Conservation (phyloP, 139 green algal species). For the Haematococcus lacustris region DNA sequence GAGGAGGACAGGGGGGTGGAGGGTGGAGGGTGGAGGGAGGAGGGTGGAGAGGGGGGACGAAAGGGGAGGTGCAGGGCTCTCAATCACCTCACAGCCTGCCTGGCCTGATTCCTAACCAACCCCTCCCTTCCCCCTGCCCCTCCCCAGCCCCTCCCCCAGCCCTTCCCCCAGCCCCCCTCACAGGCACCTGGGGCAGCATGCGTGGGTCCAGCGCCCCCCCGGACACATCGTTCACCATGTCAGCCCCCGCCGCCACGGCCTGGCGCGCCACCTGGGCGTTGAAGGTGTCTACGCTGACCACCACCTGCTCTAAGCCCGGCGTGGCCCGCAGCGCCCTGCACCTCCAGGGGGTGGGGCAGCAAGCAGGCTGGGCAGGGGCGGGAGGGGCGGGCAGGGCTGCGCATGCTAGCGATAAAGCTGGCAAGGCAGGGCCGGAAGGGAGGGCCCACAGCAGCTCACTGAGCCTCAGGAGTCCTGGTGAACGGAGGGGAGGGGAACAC, state of each 20-base stretch:
- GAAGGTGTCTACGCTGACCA: conserved; percentile 92
- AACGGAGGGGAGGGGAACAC: background rate
- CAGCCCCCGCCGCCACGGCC: conserved; percentile 69
- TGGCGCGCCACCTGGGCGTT: conserved; percentile 63
- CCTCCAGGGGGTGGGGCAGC: background rate
- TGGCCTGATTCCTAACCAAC: too few relatives aligned
- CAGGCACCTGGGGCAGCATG: conserved; percentile 6
- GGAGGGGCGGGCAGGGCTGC: background rate
- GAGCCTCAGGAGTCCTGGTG: background rate
- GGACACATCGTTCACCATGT: conserved; percentile 96
- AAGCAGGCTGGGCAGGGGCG: background rate
- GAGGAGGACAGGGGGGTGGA: too few relatives aligned
- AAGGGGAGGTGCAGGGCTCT: too few relatives aligned
- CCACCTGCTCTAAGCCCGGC: conserved; percentile 26
- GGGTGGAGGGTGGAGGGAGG: too few relatives aligned
- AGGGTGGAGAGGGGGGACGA: too few relatives aligned
- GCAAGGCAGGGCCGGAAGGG: background rate
- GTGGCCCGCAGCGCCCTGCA: conserved; percentile 37
- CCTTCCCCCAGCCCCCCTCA: too few relatives aligned
- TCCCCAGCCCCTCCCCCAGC: too few relatives aligned
- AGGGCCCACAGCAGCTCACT: background rate
- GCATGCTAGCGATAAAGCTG: background rate
- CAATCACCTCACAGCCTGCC: too few relatives aligned
- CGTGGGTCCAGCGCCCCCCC: conserved; percentile 65
- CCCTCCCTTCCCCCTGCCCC: too few relatives aligned